These are phyloP conservation scores for Dalbergia cultrata DNA, from an alignment of 306 rosid genomes.

Conservation along the genomic window DNA sequence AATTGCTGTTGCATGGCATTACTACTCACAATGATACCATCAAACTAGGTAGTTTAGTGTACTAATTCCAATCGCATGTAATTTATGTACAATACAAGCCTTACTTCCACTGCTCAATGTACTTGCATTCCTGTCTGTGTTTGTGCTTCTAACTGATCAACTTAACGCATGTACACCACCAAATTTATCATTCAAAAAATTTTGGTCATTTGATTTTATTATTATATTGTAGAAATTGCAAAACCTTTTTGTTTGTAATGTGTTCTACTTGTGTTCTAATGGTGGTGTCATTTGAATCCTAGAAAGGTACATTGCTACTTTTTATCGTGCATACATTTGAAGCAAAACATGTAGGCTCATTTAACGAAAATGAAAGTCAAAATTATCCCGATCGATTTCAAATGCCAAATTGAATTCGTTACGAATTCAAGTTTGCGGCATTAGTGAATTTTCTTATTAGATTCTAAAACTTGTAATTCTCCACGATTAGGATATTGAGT, in stretches of 20 bases:
- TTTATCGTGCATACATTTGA: background rate
- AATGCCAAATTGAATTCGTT: background rate
- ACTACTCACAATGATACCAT: constrained; percentile 57
- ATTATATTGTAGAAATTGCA: background rate
- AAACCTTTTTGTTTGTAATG: background rate
- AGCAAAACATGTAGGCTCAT: no score
- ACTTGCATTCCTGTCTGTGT: constrained; percentile 11
- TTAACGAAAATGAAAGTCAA: background rate
- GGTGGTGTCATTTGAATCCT: background rate
- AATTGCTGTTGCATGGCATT: constrained; percentile 78
- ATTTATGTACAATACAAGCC: constrained; percentile 50
- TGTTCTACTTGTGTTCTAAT: background rate
- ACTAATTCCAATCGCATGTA: constrained; percentile 33
- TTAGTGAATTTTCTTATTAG: no score
- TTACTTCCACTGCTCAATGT: constrained; percentile 28
- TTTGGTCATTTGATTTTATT: constrained; percentile 33
- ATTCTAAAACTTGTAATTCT: no score
- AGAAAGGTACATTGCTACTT: background rate
- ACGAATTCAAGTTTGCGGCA: background rate
- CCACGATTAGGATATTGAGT: no score
- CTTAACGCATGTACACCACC: constrained; percentile 1
- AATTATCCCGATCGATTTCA: background rate
- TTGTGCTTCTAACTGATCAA: constrained; percentile 23
- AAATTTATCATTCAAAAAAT: constrained; percentile 36
- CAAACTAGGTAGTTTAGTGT: constrained; percentile 46